phyloP scores from a whole-genome alignment of 225 moss, liverwort and hornwort genomes.

The Rhytidiadelphus loreus region DNA sequence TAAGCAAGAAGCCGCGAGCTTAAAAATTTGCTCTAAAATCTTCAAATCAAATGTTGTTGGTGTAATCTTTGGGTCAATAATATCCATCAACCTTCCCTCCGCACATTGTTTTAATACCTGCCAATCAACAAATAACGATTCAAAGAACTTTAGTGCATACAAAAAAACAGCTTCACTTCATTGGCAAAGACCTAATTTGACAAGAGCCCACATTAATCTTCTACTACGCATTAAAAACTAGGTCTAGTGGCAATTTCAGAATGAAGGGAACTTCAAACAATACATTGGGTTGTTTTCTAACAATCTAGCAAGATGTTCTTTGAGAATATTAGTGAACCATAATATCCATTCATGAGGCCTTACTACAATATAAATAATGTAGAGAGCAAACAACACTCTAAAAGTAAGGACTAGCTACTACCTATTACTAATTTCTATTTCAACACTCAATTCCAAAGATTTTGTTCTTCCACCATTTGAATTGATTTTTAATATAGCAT shows the following conservation, averaged over 20 bases:
- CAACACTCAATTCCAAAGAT: not conserved
- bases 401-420: not conserved
- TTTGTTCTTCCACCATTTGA: no score
- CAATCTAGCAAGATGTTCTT: not conserved
- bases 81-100: not conserved
- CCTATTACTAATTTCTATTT: not conserved
- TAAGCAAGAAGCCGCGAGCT: not conserved
- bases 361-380: rapidly evolving
- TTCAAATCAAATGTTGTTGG: not conserved
- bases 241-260: not conserved
- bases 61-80: not conserved
- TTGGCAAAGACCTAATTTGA: not conserved
- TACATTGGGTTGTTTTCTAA: rapidly evolving
- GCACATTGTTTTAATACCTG: not conserved
- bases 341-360: not conserved
- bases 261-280: not conserved
- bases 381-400: not conserved
- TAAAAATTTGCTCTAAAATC: not conserved
- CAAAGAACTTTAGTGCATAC: rapidly evolving
- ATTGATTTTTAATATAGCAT: not conserved
- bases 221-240: not conserved
- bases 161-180: not conserved
- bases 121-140: not conserved
- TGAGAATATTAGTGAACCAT: not conserved
- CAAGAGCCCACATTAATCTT: not conserved